Evolutionary conservation across 768 basidiomycete genomes (phyloP), one percentile per base, ranked within the genome.

Genomic region (Trametes punicea): DNA sequence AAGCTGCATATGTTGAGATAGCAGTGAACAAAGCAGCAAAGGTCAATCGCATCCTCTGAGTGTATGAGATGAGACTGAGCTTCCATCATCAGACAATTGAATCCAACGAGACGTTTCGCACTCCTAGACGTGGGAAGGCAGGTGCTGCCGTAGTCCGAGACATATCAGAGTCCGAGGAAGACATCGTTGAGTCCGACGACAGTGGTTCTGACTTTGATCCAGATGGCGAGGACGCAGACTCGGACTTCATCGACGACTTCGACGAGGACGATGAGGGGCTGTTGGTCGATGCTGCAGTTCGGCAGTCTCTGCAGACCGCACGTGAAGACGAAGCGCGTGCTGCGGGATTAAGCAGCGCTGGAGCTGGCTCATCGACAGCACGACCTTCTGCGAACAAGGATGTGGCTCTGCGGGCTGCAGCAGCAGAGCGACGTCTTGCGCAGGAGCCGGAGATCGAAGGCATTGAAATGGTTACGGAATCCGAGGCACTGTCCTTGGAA

Each of bases 131-230:
- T 49, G 60, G 51, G n/a, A 55, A 41, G 23, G 42, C 39, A 18
- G 34, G 50, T 29, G 29, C 48, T 11, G 4, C 31, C 26, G 58
- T 48, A 15, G 47, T 56, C 33, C 45, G 49, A 47, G 41, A 55
- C 9, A 41, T 33, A 51, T 41, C 42, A 42, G 47, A 31, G 27
- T 34, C 57, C 39, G 61, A 68, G 20, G 68, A 66, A 15, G 65
- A 65, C 15, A 44, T 77, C 25, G 72, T 75, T 10, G 84, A 86
- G 55, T 82, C 79, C 16, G 78, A 78, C 27, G 78, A 74, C 51
- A 81, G 78, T 65, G 83, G 76, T 25, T 88, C 87, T 36, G 85
- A 86, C 53, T 88, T 85, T 60, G 72, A 79, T 38, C 72, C 56
- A 3, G 76, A 77, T 10, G 71, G 74, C 16, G 62, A 56, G 0